Base-by-base conservation (phyloP, 345 rosid species). In the Isatis tinctoria region DNA sequence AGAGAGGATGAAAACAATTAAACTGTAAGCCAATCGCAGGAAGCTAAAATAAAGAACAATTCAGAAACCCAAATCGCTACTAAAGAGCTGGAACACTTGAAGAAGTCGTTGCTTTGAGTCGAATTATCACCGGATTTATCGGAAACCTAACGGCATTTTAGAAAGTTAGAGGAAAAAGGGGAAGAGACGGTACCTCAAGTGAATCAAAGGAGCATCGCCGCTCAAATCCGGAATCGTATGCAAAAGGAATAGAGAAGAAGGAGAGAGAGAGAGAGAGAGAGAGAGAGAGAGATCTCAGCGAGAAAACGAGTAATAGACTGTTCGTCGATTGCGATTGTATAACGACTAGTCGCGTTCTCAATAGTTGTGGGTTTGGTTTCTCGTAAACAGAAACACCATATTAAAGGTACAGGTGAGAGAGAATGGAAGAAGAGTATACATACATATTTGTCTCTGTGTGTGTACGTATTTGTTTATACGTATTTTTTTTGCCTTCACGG, bases 401-500 rank as follows among this genome's bases (percentile, higher is more conserved):
- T 60, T 49, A 60, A 69, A 65, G 80, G 56, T 63, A 69, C 43
- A 69, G 74, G 51, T 61, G 79, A 54, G 79, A 69, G 60, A 69
- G 41, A 45, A 56, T 41, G 48, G 72, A 57, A 58, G 75, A 70
- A 30, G 80, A 76, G 12, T 56, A 57, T 77, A 77, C 56, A 58
- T 65, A 77, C 69, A 54, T 68, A 40, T 16, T 27, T 53, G 11
- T 9, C n/a, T 69, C 35, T 27, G 1, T 37, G 3, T 75, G 9
- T 61, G 57, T 61, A 76, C 18, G 75, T 70, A 76, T 64, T 32
- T 36, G 14, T 71, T 57, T 69, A 54, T 76, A 76, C 79, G 79
- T 69, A 62, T 76, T 65, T 66, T 74, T 57, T 54, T 64, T 54
- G 70, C 79, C 59, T 54, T 76, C 80, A 71, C 72, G 80, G 80